Evolutionary conservation across 352 stramenopile genomes (phyloP).

Genomic region (Phytophthora tentaculata): DNA sequence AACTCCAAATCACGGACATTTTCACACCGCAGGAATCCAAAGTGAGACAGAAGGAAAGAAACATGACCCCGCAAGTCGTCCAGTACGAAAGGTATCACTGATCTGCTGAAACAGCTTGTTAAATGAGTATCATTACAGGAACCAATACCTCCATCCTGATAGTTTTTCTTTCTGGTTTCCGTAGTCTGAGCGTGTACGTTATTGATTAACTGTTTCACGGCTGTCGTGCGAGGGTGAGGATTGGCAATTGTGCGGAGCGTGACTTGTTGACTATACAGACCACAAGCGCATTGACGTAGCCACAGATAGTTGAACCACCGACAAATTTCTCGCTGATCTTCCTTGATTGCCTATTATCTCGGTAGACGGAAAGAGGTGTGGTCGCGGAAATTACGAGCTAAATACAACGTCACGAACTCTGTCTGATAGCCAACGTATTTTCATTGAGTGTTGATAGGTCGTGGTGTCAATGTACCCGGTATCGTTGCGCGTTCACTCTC

Average conservation of each 20-base stretch:
- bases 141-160: slow-evolving; percentile 12
- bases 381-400: slow-evolving; percentile 1
- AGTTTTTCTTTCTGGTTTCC: slow-evolving; percentile 13
- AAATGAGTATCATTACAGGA: not conserved
- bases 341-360: slow-evolving; percentile 11
- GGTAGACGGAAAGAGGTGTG: slow-evolving; percentile 11
- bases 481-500: slow-evolving; percentile 20
- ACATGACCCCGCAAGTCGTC: not conserved
- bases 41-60: not conserved
- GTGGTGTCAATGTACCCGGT: slow-evolving; percentile 7
- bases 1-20: not conserved
- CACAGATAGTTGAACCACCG: slow-evolving; percentile 11
- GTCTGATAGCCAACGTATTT: slow-evolving; percentile 17
- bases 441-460: slow-evolving; percentile 10
- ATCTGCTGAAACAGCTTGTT: not conserved
- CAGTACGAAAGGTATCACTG: not conserved
- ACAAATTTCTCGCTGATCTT: slow-evolving; percentile 15
- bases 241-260: slow-evolving; percentile 11
- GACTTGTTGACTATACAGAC: slow-evolving; percentile 19
- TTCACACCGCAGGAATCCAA: not conserved
- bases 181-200: slow-evolving; percentile 21
- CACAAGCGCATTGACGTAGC: slow-evolving; percentile 13
- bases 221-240: slow-evolving; percentile 7
- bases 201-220: slow-evolving; percentile 20
- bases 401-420: no score